Conservation (phyloP, 2,329 filamentous ascomycete species). For the Arthroderma sp. region DNA sequence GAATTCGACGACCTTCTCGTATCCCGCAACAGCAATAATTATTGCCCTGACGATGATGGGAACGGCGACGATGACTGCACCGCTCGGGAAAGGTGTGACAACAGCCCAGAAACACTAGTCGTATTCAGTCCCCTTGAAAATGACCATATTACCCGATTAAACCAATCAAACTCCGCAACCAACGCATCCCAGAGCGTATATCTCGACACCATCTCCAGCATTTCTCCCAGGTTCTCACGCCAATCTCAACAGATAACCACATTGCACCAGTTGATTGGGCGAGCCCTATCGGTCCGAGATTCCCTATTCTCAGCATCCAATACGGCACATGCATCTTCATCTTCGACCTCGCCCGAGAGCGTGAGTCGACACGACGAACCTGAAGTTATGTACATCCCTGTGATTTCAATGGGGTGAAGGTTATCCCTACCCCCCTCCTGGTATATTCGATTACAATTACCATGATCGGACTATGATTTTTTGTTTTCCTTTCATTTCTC, state of each 20-base stretch:
- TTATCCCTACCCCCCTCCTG: no score
- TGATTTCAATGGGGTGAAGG: conserved; percentile 1
- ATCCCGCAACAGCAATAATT: conserved; percentile 3
- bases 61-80: conserved; percentile 8
- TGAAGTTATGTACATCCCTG: conserved; percentile 4
- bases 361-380: background rate
- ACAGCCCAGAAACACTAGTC: conserved; percentile 10
- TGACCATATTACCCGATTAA: conserved; percentile 8
- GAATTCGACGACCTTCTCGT: conserved; percentile 16
- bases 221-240: background rate
- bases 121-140: conserved; percentile 18
- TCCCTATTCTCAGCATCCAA: background rate
- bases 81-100: background rate
- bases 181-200: background rate
- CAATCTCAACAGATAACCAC: conserved; percentile 9
- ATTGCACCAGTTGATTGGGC: conserved; percentile 11
- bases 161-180: background rate
- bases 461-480: no score
- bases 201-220: background rate
- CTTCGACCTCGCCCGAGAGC: background rate
- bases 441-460: no score
- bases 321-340: background rate
- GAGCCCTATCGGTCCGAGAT: conserved; percentile 5
- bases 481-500: no score
- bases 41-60: conserved; percentile 3